Base-by-base conservation (phyloP, 1,139 yeast species). In the Geotrichum reessii region DNA sequence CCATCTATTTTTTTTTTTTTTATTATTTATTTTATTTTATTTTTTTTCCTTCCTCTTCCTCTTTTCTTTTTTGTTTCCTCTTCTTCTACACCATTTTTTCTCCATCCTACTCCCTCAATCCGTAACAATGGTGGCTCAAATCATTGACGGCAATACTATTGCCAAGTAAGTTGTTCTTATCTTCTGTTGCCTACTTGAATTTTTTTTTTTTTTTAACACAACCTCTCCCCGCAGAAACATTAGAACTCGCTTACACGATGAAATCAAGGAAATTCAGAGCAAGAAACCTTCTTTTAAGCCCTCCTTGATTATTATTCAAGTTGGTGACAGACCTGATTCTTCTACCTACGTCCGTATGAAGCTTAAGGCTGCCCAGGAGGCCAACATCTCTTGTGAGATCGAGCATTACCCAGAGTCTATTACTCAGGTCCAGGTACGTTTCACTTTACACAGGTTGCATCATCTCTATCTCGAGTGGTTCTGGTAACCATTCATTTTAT, bases 311-410 rank as follows among this genome's bases (percentile, higher is more conserved):
- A 92, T 93, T 66, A 80, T 93, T 65, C 99, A 93, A 76, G 95
- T 93, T 28, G 98, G 98, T 53, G 79, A 77, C 54, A 81, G 98
- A 69, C 92, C 89, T 47, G 99, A 93, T 72, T 90, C 97, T 12
- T 80, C 89, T 55, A 88, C 97, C n/a, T 93, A 93, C 74, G 97
- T 93, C 59, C 84, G 86, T 66, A 92, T 93, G 96, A 93, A 93
- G 77, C 78, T 89, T 66, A 88, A 86, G 76, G 97, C 98, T 28
- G 97, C 98, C 37, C 65, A 62, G 27, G 95, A 88, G 70, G 93
- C 96, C 46, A 83, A 85, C 61, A 86, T 93, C 64, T 78, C 77
- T 37, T 91, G 96, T 71, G 78, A 82, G 56, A 78, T 89, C 63
- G 76, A 86, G 67, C 83, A 82, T 63, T 78, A 90, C 66, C 83